Evolutionary conservation across 768 basidiomycete genomes (phyloP).

Genomic region (Termitomyces sp.): DNA sequence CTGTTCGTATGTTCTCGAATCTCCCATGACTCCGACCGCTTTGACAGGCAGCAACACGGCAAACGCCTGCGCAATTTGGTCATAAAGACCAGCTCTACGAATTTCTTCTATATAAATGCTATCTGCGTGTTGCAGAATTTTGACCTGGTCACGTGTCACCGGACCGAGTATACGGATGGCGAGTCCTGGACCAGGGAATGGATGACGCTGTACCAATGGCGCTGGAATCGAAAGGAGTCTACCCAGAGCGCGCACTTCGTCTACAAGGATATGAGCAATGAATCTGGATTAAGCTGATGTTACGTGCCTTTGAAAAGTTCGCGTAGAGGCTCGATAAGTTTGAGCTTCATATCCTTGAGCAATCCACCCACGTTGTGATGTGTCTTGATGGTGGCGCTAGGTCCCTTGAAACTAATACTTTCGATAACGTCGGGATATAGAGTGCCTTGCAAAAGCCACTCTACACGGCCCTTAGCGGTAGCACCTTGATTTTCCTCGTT

Average conservation of each 20-base stretch:
- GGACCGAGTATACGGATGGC: slow-evolving; percentile 97
- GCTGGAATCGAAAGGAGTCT: slow-evolving; percentile 88
- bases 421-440: slow-evolving; percentile 99
- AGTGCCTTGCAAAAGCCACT: slow-evolving; percentile 97
- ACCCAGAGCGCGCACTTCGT: slow-evolving; percentile 93
- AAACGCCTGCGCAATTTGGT: slow-evolving; percentile 94
- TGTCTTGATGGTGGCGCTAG: slow-evolving; percentile 98
- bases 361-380: slow-evolving; percentile 99
- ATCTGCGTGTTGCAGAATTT: slow-evolving; percentile 87
- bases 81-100: slow-evolving; percentile 85
- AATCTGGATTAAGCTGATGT: not conserved
- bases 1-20: slow-evolving; percentile 94
- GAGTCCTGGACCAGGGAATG: slow-evolving; percentile 97
- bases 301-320: slow-evolving; percentile 94
- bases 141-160: slow-evolving; percentile 90
- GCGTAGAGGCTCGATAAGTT: slow-evolving; percentile 94
- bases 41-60: slow-evolving; percentile 92
- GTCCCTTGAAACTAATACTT: slow-evolving; percentile 98
- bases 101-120: slow-evolving; percentile 98
- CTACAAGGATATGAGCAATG: slow-evolving; percentile 32
- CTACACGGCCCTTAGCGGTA: slow-evolving; percentile 82
- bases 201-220: slow-evolving; percentile 92
- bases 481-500: slow-evolving; percentile 64
- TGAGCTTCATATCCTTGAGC: slow-evolving; percentile 96
- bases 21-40: slow-evolving; percentile 98